Base-by-base conservation (phyloP, 1,284 basidiomycete genomes). In the Schizopora paradoxa region DNA sequence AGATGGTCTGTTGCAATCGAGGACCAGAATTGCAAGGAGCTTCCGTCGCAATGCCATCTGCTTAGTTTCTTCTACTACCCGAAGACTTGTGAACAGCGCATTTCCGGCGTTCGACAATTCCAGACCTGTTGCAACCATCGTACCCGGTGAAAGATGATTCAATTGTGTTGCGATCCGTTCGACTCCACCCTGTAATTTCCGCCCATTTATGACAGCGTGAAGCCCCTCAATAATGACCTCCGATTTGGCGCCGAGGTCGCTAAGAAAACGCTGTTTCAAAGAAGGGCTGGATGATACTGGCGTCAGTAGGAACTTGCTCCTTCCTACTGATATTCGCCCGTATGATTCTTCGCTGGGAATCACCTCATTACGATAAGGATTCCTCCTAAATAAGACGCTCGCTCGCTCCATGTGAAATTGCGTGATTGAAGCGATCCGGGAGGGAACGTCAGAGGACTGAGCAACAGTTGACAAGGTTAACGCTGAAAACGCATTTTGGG, bases 1-100 rank as follows among this genome's bases (percentile, higher is more conserved):
- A 21, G 78, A 64, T 3, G 73, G 58, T n/a, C 69, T 63, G 23
- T 72, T 78, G 43, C 64, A 64, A 45, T 63, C 58, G 34, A 86
- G 66, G 39, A 85, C 70, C 26, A 64, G 62, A 46, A 64, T 63
- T 16, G 83, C 62, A 10, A 74, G 52, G 18, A 56, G 54, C 36
- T 51, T 42, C 23, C 28, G 23, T 44, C 27, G 43, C 13, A 39
- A 25, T 14, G 29, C 22, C 11, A 8, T 19, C 14, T 26, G 10
- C 19, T 22, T 29, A 21, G 22, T 6, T 14, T 29, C 3, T 50
- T 14, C 33, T 21, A 5, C n/a, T n/a, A n/a, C n/a, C n/a, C n/a
- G n/a, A n/a, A n/a, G n/a, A n/a, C 32, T 22, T 25, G 21, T 18
- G 25, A 23, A 14, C 4, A 45, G 16, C 1, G 44, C 23, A 16